A percentile compares a stretch with the other conserved stretches of the same genome.
These are phyloP conservation scores for Taiozyma sp. DNA, from an alignment of 1,139 yeast genomes.

Conservation along the genomic window DNA sequence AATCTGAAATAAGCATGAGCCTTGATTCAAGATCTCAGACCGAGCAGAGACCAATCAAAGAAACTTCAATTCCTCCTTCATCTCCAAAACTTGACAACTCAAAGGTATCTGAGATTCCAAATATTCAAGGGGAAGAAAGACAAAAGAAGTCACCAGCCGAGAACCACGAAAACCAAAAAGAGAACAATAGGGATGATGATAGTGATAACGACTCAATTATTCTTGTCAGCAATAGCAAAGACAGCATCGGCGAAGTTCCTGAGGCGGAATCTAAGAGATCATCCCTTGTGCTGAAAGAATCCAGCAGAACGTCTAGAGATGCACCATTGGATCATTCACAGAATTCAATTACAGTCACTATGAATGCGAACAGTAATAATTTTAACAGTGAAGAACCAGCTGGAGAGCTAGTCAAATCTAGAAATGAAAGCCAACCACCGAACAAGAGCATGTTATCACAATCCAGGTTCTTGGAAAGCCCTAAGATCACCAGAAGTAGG, in stretches of 20 bases:
- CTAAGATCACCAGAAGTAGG: slow-evolving; percentile 16
- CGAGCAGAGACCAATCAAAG: neutral
- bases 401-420: neutral
- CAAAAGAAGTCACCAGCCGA: neutral
- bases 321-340: neutral
- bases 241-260: slow-evolving; percentile 1
- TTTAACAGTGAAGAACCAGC: neutral
- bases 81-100: neutral
- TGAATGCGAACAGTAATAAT: neutral
- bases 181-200: slow-evolving; percentile 1
- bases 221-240: slow-evolving; percentile 19
- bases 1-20: neutral
- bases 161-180: neutral
- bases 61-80: neutral
- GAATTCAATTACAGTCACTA: neutral
- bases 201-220: slow-evolving; percentile 16
- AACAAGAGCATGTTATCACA: slow-evolving; percentile 12
- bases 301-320: neutral
- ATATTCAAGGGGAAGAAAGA: neutral
- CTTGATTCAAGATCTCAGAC: neutral
- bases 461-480: slow-evolving; percentile 16
- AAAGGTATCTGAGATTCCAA: neutral
- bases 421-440: neutral
- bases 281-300: neutral
- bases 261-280: neutral